Percentiles rank a stretch among this genome's conserved stretches.
Evolutionary conservation across 345 rosid species (phyloP).

Genomic region (Salix arbutifolia): DNA sequence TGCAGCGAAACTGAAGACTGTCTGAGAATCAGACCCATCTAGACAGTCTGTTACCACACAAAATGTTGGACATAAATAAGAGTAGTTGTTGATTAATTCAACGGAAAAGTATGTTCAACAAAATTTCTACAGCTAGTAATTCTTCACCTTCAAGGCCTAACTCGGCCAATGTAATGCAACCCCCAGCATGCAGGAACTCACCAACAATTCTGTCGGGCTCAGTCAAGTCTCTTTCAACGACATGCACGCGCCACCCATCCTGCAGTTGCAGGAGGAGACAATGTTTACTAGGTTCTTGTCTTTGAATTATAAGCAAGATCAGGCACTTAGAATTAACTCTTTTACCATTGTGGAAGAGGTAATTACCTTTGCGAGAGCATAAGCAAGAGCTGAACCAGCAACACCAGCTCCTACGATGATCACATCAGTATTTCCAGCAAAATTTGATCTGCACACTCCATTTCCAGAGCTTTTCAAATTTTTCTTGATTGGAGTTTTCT

Average conservation of each 20-base stretch:
- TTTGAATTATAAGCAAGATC: too few relatives aligned
- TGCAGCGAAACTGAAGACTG: slow-evolving; percentile 41
- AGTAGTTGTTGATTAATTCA: background rate
- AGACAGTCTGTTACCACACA: slow-evolving; percentile 39
- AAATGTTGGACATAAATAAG: background rate
- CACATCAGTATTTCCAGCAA: too few relatives aligned
- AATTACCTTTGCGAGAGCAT: too few relatives aligned
- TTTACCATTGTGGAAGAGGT: too few relatives aligned
- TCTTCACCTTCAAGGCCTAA: slow-evolving; percentile 33
- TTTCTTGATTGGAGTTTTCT: too few relatives aligned
- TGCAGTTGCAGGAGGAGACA: background rate
- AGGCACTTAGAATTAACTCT: too few relatives aligned
- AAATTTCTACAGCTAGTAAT: background rate
- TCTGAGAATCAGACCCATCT: slow-evolving; percentile 51
- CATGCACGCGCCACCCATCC: slow-evolving; percentile 5
- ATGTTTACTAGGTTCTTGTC: too few relatives aligned
- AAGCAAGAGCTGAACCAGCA: too few relatives aligned
- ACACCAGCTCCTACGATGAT: too few relatives aligned
- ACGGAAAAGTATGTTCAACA: too few relatives aligned
- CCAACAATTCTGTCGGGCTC: slow-evolving; percentile 22
- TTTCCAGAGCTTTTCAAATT: too few relatives aligned
- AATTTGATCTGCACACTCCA: too few relatives aligned
- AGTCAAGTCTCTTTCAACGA: slow-evolving; percentile 9
- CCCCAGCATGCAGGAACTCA: slow-evolving; percentile 37
- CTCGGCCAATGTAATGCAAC: slow-evolving; percentile 33